Conservation (phyloP, 208 protist genomes). For the Wallacemonas sp. region DNA sequence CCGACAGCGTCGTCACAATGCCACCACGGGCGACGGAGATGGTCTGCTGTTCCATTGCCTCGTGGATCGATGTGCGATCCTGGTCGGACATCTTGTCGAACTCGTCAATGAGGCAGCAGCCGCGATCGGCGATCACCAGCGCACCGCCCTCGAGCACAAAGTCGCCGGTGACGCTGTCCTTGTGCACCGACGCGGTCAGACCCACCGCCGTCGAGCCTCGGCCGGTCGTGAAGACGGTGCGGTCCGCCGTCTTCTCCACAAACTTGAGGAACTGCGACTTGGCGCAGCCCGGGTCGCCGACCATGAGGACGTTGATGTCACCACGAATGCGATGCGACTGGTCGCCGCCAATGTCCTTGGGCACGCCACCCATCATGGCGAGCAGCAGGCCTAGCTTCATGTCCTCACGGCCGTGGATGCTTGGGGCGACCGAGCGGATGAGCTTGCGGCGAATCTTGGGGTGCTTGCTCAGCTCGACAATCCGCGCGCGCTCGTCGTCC, state of each 20-base stretch:
- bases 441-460: conserved; percentile 92
- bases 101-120: conserved; percentile 99
- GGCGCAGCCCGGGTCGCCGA: conserved; percentile 99
- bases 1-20: conserved; percentile 99
- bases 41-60: conserved; percentile 99
- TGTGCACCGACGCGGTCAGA: conserved; percentile 98
- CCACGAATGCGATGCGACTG: conserved; percentile 98
- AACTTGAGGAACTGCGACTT: conserved; percentile 99
- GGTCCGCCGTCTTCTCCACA: conserved; percentile 97
- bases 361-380: conserved; percentile 97
- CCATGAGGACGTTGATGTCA: conserved; percentile 99
- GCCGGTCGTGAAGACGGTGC: conserved; percentile 99
- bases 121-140: conserved; percentile 99
- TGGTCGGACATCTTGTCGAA: conserved; percentile 99
- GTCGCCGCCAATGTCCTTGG: conserved; percentile 92
- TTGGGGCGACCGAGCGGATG: conserved; percentile 97
- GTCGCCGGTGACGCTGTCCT: conserved; percentile 97
- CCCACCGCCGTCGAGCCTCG: conserved; percentile 98
- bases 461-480: conserved; percentile 92
- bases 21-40: conserved; percentile 99
- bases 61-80: conserved; percentile 98
- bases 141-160: conserved; percentile 99
- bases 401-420: conserved; percentile 99
- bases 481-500: conserved; percentile 83
- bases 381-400: conserved; percentile 98